phyloP scores from a whole-genome alignment of 805 yeast genomes.

The Ogataea paraovalis region DNA sequence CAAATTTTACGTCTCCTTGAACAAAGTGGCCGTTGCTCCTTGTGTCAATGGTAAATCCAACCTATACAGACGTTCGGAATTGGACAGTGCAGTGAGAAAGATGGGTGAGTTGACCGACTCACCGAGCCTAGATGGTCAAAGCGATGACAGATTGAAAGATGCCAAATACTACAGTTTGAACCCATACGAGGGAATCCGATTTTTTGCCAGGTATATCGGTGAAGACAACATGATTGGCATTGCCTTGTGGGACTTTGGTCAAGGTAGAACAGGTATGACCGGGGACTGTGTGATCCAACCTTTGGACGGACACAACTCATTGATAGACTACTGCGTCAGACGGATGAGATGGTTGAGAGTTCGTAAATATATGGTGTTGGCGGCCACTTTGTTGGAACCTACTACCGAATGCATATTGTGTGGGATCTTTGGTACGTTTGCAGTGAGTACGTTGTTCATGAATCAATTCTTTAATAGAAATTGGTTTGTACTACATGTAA shows the following conservation, averaged over 20 bases:
- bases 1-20: slow-evolving; percentile 77
- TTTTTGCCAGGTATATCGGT: slow-evolving; percentile 78
- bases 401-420: slow-evolving; percentile 73
- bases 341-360: slow-evolving; percentile 84
- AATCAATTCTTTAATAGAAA: slow-evolving; percentile 28
- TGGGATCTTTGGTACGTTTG: slow-evolving; percentile 64
- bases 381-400: slow-evolving; percentile 83
- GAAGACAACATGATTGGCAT: slow-evolving; percentile 93
- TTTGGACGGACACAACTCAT: slow-evolving; percentile 36
- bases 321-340: slow-evolving; percentile 58
- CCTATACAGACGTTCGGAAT: slow-evolving; percentile 61
- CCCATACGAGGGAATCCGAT: slow-evolving; percentile 50
- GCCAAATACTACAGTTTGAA: slow-evolving; percentile 29
- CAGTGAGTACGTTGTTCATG: slow-evolving; percentile 44
- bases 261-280: slow-evolving; percentile 70
- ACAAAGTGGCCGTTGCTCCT: slow-evolving; percentile 71
- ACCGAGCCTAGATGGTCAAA: slow-evolving; percentile 29
- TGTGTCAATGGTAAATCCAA: slow-evolving; percentile 92
- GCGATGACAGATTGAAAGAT: slow-evolving; percentile 31
- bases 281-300: slow-evolving; percentile 82
- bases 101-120: slow-evolving; percentile 28
- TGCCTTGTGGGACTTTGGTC: slow-evolving; percentile 69
- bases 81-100: slow-evolving; percentile 52
- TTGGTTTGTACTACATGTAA: slow-evolving; percentile 50
- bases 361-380: slow-evolving; percentile 79